Conservation (phyloP, 495 filamentous ascomycete genomes). For the Terfezia claveryi region DNA sequence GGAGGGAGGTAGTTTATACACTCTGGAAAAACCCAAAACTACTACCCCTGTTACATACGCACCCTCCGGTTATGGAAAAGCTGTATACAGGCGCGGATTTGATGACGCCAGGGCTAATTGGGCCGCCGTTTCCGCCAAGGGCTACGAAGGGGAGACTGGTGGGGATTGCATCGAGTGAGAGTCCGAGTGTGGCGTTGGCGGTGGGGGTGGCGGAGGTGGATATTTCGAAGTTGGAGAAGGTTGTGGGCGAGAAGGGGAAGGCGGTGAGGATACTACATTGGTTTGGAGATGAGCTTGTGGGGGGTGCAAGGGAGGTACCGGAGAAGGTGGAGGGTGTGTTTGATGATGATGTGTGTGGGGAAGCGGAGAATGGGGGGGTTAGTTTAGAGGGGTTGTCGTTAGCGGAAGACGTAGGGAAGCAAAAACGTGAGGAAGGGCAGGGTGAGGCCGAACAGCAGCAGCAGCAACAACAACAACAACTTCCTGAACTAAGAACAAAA, state of each 20-base stretch:
- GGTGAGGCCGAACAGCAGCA: constrained; percentile 17
- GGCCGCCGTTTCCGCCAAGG: constrained; percentile 41
- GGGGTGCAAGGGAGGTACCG: constrained; percentile 20
- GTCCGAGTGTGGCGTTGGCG: constrained; percentile 37
- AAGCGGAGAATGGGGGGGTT: constrained; percentile 17
- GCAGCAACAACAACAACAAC: constrained; percentile 21
- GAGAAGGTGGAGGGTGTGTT: constrained; percentile 14
- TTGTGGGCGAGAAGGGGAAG: constrained; percentile 42
- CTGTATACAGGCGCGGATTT: constrained; percentile 43
- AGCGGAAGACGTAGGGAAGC: constrained; percentile 12
- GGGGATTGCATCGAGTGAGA: constrained; percentile 41
- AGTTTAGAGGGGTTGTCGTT: constrained; percentile 23
- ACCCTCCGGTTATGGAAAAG: constrained; percentile 38
- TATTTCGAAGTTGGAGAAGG: constrained; percentile 33
- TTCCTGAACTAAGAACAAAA: constrained; percentile 32
- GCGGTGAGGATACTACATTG: constrained; percentile 48
- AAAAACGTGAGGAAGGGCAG: constrained; percentile 15
- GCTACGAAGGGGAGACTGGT: constrained; percentile 42
- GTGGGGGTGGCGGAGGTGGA: constrained; percentile 49
- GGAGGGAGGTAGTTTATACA: constrained; percentile 30
- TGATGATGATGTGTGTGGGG: constrained; percentile 10
- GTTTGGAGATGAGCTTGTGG: constrained; percentile 50
- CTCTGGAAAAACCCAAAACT: constrained; percentile 42
- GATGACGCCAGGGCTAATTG: constrained; percentile 55
- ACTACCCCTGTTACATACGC: constrained; percentile 42